These are phyloP conservation scores for Leishmania major DNA, from an alignment of 208 protist genomes.

Conservation along the genomic window DNA sequence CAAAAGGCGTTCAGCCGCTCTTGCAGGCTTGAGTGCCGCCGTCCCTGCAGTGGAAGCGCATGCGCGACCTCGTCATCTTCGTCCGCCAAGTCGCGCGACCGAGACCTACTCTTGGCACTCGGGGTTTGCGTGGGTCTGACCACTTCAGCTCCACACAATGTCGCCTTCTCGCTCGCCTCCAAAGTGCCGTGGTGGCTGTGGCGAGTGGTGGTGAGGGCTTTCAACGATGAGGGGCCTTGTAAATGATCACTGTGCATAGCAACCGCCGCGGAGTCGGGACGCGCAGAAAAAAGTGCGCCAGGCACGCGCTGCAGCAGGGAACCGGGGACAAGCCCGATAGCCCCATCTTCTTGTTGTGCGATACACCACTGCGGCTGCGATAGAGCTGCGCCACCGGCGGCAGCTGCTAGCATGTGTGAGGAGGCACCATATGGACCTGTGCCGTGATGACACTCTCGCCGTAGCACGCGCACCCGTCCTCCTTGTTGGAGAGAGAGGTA, in stretches of 20 bases:
- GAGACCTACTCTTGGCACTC: not conserved
- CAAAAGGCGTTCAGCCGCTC: not conserved
- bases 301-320: slow-evolving; percentile 22
- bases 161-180: not conserved
- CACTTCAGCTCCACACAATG: not conserved
- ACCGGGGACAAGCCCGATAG: slow-evolving; percentile 39
- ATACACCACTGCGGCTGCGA: slow-evolving; percentile 44
- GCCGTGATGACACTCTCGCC: slow-evolving; percentile 21
- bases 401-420: not conserved
- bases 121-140: not conserved
- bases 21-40: slow-evolving; percentile 12
- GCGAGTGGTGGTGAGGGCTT: not conserved
- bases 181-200: not conserved
- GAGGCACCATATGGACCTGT: not conserved
- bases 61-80: not conserved
- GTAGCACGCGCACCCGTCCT: slow-evolving; percentile 41
- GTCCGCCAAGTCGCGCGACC: not conserved
- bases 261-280: not conserved
- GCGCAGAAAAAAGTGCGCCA: slow-evolving; percentile 7
- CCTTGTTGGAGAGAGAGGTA: slow-evolving; percentile 33
- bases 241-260: not conserved
- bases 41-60: slow-evolving; percentile 4
- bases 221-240: not conserved
- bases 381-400: not conserved
- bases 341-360: slow-evolving; percentile 42